Percentiles rank a stretch among this genome's conserved stretches.
These are phyloP conservation scores for Eugenia klotzschiana DNA, from an alignment of 441 rosid species.

Conservation along the genomic window DNA sequence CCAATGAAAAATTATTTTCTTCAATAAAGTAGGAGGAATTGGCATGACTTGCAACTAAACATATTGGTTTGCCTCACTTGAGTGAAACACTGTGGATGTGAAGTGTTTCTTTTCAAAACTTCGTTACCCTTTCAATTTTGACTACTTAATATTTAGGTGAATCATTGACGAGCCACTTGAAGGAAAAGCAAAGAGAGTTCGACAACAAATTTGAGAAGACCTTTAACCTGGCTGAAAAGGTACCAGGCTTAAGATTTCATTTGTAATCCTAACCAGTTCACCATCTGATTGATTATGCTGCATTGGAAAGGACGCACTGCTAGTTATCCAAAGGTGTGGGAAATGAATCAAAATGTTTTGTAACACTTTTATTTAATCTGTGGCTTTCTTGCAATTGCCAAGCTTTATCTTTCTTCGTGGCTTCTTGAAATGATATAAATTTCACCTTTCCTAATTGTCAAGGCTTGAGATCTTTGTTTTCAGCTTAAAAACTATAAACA, in stretches of 20 bases:
- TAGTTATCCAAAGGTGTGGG: not conserved
- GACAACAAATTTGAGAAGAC: constrained; percentile 46
- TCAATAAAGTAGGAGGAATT: not conserved
- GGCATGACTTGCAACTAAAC: not conserved
- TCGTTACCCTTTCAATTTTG: not conserved
- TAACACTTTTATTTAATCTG: not conserved
- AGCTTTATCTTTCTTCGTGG: not conserved
- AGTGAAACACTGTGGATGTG: not conserved
- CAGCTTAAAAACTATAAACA: not conserved
- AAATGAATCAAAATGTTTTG: not conserved
- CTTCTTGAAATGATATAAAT: not conserved
- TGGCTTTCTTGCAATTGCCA: not conserved
- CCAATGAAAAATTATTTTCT: not conserved
- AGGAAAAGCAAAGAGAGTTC: constrained; percentile 53
- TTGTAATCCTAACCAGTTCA: not conserved
- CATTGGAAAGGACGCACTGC: not conserved
- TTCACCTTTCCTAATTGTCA: not conserved
- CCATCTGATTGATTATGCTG: not conserved
- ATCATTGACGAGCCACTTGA: constrained; percentile 38
- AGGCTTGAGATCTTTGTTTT: not conserved
- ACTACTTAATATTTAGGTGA: constrained; percentile 26
- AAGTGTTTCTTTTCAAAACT: not conserved
- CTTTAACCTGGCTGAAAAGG: constrained; percentile 63
- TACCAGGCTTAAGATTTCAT: constrained; percentile 7
- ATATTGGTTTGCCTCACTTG: not conserved